These are phyloP conservation scores for Davidsoniella australis DNA, from an alignment of 2,329 filamentous ascomycete genomes.

Conservation along the genomic window DNA sequence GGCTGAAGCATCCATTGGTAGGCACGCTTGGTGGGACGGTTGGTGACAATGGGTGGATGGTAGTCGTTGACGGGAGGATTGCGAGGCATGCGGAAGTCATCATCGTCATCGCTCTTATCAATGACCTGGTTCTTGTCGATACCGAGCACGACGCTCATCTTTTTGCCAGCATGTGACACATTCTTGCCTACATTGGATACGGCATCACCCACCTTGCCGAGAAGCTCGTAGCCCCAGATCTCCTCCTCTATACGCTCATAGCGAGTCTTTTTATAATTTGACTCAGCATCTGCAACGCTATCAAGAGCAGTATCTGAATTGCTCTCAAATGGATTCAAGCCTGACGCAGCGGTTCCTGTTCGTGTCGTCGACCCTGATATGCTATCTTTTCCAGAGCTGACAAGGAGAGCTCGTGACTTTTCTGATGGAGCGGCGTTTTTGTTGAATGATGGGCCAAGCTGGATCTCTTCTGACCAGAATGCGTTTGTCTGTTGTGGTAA, in stretches of 20 bases:
- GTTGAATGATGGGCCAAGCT: constrained; percentile 57
- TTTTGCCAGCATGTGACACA: constrained; percentile 31
- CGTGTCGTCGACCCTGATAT: constrained; percentile 7
- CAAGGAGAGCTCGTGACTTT: constrained; percentile 4
- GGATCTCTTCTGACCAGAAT: constrained; percentile 78
- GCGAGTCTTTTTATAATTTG: constrained; percentile 28
- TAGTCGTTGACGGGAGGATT: constrained; percentile 72
- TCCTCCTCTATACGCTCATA: constrained; percentile 82
- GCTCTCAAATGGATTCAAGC: constrained; percentile 10
- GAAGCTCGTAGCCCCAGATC: constrained; percentile 52
- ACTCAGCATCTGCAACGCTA: constrained; percentile 9
- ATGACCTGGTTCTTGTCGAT: constrained; percentile 34
- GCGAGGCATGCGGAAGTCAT: constrained; percentile 43
- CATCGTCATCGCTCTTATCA: constrained; percentile 34
- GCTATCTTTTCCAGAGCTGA: constrained; percentile 11
- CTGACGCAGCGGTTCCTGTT: constrained; percentile 50
- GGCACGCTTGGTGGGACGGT: constrained; percentile 51
- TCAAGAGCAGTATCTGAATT: constrained; percentile 10
- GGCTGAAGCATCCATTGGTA: constrained; percentile 87
- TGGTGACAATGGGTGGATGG: constrained; percentile 69
- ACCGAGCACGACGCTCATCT: constrained; percentile 34
- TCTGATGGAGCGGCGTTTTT: constrained; percentile 31
- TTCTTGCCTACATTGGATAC: constrained; percentile 19
- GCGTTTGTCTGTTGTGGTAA: constrained; percentile 73
- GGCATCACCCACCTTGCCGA: constrained; percentile 16